phyloP scores from a whole-genome alignment of 2,329 filamentous ascomycete species.

The Trichoderma aggressivum region DNA sequence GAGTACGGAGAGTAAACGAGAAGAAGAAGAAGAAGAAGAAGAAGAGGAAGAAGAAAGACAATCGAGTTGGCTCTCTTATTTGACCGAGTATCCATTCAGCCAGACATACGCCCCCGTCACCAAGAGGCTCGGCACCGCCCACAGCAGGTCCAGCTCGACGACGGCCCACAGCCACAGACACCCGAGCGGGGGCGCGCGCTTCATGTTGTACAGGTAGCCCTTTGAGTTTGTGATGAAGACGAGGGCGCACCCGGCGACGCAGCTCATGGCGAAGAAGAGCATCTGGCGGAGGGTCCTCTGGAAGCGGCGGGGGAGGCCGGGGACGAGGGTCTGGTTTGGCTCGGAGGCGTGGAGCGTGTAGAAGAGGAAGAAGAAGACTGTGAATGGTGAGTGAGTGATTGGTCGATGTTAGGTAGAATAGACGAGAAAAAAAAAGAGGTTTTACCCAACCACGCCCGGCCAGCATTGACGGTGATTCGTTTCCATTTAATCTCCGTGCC shows the following conservation, averaged over 20 bases:
- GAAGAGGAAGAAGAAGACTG: slow-evolving; percentile 55
- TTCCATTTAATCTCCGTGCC: slow-evolving; percentile 62
- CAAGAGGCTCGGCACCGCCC: slow-evolving; percentile 56
- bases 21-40: too few relatives aligned
- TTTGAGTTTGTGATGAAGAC: slow-evolving; percentile 76
- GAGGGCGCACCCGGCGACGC: slow-evolving; percentile 69
- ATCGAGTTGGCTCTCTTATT: slow-evolving; percentile 9
- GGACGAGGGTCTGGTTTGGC: slow-evolving; percentile 48
- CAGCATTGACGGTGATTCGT: slow-evolving; percentile 50
- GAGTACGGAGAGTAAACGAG: background rate
- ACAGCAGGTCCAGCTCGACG: slow-evolving; percentile 73
- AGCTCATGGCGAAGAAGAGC: slow-evolving; percentile 62
- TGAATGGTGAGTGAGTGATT: background rate
- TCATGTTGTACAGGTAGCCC: slow-evolving; percentile 86
- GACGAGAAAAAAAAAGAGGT: background rate
- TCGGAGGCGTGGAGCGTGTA: slow-evolving; percentile 55
- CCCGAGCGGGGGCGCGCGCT: slow-evolving; percentile 81
- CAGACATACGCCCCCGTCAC: slow-evolving; percentile 45
- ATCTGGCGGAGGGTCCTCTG: slow-evolving; percentile 51
- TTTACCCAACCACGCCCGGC: slow-evolving; percentile 52
- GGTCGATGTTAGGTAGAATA: background rate
- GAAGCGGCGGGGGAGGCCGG: slow-evolving; percentile 44
- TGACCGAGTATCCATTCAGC: slow-evolving; percentile 48
- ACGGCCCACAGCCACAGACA: slow-evolving; percentile 93
- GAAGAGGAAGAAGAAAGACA: too few relatives aligned